Evolutionary conservation across 2,329 filamentous ascomycete genomes (phyloP).

Genomic region (Paecilomyces dactylethromorphus): DNA sequence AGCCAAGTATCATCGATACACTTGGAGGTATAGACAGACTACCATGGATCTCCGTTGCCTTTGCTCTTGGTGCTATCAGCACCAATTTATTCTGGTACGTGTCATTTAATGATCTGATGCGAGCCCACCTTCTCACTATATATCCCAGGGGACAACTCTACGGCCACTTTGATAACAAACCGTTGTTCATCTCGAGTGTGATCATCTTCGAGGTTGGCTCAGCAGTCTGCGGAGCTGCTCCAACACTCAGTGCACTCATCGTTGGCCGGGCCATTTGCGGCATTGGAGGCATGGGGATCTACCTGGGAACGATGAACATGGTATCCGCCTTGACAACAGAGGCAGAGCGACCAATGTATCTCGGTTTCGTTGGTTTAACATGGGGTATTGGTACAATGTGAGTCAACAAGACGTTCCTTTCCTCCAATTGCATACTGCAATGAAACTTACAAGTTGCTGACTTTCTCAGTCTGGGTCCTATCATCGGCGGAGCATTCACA

Average conservation of each 20-base stretch:
- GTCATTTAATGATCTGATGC: neutral
- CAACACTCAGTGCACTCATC: constrained; percentile 42
- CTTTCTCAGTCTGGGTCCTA: constrained; percentile 20
- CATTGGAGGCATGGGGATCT: constrained; percentile 15
- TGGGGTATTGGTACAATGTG: constrained; percentile 29
- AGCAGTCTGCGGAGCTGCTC: constrained; percentile 37
- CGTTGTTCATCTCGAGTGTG: constrained; percentile 22
- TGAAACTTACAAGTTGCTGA: no score
- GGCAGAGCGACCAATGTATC: constrained; percentile 22
- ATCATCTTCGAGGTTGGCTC: constrained; percentile 21
- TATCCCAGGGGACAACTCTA: no score
- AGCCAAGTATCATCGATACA: constrained; percentile 31
- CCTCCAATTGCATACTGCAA: no score
- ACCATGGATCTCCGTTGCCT: constrained; percentile 34
- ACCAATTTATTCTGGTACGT: neutral
- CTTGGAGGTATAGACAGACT: constrained; percentile 33
- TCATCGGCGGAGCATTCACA: constrained; percentile 33
- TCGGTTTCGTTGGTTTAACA: constrained; percentile 25
- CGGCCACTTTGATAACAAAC: constrained; percentile 30
- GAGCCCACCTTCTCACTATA: no score
- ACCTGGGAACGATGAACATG: constrained; percentile 22
- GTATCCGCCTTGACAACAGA: constrained; percentile 16
- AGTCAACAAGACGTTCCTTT: no score
- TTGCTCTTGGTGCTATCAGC: constrained; percentile 31
- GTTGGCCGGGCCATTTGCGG: constrained; percentile 26